phyloP scores from a whole-genome alignment of 2,329 filamentous ascomycete species.

The Aspergillus tubingensis region DNA sequence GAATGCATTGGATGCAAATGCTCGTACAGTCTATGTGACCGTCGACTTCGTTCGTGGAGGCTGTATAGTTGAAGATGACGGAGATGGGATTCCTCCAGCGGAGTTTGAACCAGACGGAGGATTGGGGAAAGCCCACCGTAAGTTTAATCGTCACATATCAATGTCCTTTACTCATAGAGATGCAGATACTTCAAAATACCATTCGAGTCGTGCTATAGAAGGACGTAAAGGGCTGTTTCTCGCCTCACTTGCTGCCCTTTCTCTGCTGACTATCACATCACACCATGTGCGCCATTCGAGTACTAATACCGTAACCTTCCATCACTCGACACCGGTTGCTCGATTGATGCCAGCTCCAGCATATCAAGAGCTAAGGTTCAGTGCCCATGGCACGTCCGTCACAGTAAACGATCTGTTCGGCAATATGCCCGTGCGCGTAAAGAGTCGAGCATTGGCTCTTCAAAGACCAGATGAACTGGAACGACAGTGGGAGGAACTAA shows the following conservation, averaged over 20 bases:
- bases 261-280: slow-evolving; percentile 75
- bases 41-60: slow-evolving; percentile 75
- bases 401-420: slow-evolving; percentile 81
- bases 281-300: slow-evolving; percentile 54
- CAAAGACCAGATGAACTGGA: slow-evolving; percentile 56
- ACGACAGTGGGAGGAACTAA: slow-evolving; percentile 67
- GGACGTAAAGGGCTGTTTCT: slow-evolving; percentile 75
- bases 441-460: slow-evolving; percentile 65
- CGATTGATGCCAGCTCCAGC: slow-evolving; percentile 63
- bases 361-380: slow-evolving; percentile 58
- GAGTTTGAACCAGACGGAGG: slow-evolving; percentile 75
- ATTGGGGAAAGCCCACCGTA: slow-evolving; percentile 73
- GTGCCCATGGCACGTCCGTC: slow-evolving; percentile 72
- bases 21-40: slow-evolving; percentile 67
- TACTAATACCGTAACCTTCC: slow-evolving; percentile 67
- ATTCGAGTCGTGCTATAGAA: slow-evolving; percentile 52
- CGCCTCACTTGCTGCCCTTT: slow-evolving; percentile 72
- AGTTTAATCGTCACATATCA: slow-evolving; percentile 8
- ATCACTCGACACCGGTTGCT: slow-evolving; percentile 67
- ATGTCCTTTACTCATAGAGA: slow-evolving; percentile 8
- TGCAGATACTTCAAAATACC: slow-evolving; percentile 76
- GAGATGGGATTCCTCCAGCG: slow-evolving; percentile 68
- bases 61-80: slow-evolving; percentile 83
- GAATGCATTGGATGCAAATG: slow-evolving; percentile 81
- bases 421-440: slow-evolving; percentile 85